Evolutionary conservation across 2,329 filamentous ascomycete species (phyloP).

Genomic region (Cladosporium sp.): DNA sequence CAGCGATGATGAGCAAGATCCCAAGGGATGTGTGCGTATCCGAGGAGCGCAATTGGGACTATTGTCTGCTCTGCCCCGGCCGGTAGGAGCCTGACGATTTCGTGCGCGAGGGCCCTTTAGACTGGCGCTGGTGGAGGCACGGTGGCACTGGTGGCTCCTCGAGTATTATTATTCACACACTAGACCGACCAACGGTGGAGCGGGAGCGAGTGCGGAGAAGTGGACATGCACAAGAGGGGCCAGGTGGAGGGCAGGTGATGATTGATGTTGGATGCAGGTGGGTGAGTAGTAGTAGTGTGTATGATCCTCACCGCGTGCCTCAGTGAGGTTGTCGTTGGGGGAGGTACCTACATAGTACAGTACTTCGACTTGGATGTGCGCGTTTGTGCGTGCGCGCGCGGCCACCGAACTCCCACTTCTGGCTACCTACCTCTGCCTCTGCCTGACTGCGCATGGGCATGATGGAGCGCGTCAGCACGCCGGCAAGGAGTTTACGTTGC

Average conservation of each 20-base stretch:
- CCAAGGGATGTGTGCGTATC: too few relatives aligned
- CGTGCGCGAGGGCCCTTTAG: background rate
- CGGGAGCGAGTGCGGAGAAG: slow-evolving; percentile 10
- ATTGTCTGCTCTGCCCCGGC: too few relatives aligned
- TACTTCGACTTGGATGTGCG: too few relatives aligned
- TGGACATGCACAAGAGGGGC: background rate
- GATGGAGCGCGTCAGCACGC: background rate
- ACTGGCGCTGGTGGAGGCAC: background rate
- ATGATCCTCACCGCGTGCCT: too few relatives aligned
- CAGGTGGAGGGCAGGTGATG: slow-evolving; percentile 1
- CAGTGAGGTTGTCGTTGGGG: background rate
- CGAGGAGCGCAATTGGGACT: too few relatives aligned
- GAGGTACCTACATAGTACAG: too few relatives aligned
- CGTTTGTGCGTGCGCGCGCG: background rate
- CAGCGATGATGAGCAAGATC: background rate
- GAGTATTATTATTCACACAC: background rate
- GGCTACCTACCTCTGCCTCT: too few relatives aligned
- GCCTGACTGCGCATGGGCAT: background rate
- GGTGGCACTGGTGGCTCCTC: background rate
- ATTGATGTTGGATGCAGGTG: background rate
- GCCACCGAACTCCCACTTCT: background rate
- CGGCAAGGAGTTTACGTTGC: background rate
- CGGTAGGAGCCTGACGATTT: too few relatives aligned
- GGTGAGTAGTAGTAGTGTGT: background rate
- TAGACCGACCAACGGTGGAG: slow-evolving; percentile 4